Percentiles rank a stretch among this genome's conserved stretches.
Conservation (phyloP, 139 green algal species). For the Asterochloris sp. region DNA sequence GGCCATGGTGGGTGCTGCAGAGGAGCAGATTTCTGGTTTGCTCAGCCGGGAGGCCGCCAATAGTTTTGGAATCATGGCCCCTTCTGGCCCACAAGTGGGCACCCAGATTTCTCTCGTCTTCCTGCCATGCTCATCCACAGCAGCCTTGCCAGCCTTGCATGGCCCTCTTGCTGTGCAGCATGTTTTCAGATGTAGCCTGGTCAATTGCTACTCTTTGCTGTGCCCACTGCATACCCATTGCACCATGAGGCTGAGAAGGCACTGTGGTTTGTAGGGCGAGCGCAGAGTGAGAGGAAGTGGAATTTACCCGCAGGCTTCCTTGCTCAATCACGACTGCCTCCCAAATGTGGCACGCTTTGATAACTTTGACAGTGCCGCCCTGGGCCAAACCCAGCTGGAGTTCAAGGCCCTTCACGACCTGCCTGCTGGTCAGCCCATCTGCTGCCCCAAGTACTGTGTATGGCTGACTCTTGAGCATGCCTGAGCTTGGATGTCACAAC, state of each 20-base stretch:
- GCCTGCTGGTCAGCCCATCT: constrained; percentile 17
- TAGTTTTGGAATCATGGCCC: too few species aligned
- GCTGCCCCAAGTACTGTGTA: constrained; percentile 1
- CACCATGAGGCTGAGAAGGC: not conserved
- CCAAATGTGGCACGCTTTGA: constrained; percentile 33
- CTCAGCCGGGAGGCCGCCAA: too few species aligned
- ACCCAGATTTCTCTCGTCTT: not conserved
- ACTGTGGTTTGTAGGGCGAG: constrained; percentile 11
- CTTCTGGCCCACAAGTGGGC: not conserved
- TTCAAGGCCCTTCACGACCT: constrained; percentile 23
- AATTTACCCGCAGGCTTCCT: constrained; percentile 17
- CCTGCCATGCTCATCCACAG: too few species aligned
- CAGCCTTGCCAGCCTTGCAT: too few species aligned
- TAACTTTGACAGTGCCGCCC: constrained; percentile 17
- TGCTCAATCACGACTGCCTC: constrained; percentile 36
- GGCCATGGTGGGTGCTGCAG: too few species aligned
- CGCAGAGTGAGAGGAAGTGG: constrained; percentile 19
- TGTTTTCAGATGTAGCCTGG: not conserved
- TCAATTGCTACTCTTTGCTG: not conserved
- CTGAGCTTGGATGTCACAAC: too few species aligned
- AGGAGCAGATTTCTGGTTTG: too few species aligned
- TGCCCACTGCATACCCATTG: too few species aligned
- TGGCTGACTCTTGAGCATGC: too few species aligned
- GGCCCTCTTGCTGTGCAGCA: not conserved
- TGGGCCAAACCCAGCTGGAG: constrained; percentile 5